phyloP scores from a whole-genome alignment of 1,139 yeast species.

The Wickerhamomyces sp. region DNA sequence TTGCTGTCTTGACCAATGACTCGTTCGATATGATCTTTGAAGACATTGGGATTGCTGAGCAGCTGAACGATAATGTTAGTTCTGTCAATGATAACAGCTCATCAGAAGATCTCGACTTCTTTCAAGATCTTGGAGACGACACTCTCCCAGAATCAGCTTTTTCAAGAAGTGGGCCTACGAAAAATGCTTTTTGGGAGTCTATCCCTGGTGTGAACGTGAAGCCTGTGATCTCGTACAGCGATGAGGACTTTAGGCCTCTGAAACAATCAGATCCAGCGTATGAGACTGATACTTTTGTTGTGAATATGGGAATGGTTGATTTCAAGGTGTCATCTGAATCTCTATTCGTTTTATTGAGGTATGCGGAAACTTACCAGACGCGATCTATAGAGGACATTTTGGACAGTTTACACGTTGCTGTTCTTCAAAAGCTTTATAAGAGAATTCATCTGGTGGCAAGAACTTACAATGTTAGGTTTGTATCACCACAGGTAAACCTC shows the following conservation, averaged over 20 bases:
- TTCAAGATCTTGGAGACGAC: slow-evolving; percentile 16
- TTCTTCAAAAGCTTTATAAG: slow-evolving; percentile 40
- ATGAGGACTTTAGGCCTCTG: slow-evolving; percentile 41
- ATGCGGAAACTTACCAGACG: slow-evolving; percentile 33
- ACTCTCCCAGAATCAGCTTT: neutral
- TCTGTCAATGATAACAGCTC: neutral
- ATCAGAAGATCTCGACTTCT: slow-evolving; percentile 6
- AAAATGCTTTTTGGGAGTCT: slow-evolving; percentile 8
- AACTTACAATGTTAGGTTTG: slow-evolving; percentile 44
- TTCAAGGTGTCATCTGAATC: slow-evolving; percentile 37
- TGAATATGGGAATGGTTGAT: slow-evolving; percentile 45
- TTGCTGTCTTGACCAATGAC: slow-evolving; percentile 51
- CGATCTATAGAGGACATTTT: slow-evolving; percentile 43
- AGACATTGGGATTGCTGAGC: slow-evolving; percentile 20
- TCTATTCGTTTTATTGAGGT: slow-evolving; percentile 27
- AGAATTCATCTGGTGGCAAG: slow-evolving; percentile 34
- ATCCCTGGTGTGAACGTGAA: slow-evolving; percentile 19
- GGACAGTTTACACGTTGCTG: slow-evolving; percentile 63
- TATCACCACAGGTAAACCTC: slow-evolving; percentile 39
- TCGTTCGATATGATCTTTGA: slow-evolving; percentile 37
- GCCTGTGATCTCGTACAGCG: slow-evolving; percentile 37
- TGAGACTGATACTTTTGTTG: slow-evolving; percentile 51
- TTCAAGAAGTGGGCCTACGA: neutral
- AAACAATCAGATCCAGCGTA: slow-evolving; percentile 36
- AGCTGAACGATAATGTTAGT: neutral